Evolutionary conservation across 495 filamentous ascomycete genomes (phyloP), one percentile per base, ranked within the genome.

Genomic region (Aspergillus diversus): DNA sequence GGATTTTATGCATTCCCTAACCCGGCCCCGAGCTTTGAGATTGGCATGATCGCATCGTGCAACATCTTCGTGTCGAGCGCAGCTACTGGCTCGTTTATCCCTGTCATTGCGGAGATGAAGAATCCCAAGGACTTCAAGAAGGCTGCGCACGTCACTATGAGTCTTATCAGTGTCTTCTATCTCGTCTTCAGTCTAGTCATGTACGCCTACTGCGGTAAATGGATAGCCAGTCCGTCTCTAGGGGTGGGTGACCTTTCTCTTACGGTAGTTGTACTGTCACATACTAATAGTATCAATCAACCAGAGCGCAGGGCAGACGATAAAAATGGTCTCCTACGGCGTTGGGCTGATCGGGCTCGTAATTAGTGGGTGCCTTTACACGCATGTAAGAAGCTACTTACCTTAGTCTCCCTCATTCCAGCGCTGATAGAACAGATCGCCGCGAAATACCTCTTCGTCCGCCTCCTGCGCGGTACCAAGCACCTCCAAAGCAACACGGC

Each of bases 41-140:
- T 66, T 0, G 80, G 75, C 1, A 80, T 81, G 56, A 75, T 75
- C 0, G 75, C 77, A 2, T 70, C 75, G 0, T 63, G 71, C 2
- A 81, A 76, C 0, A 80, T 83, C 21, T 81, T 80, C 63, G 69
- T 77, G 35, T 73, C 80, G 27, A 73, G 69, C 59, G 81, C 89
- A 73, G 78, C 87, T 57, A 83, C 90, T 71, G 78, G 88, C 65
- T 84, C 89, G 63, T 89, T 91, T 71, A 84, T 93, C 69, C 83
- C 80, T 49, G 89, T 93, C 69, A 90, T 90, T 67, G 85, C 87
- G 39, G 91, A 94, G 72, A 88, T 93, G 83, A 84, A 86, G 65
- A 84, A 83, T 0, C 89, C 90, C 1, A 73, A 73, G 53, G 84
- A 90, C 66, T 91, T 84, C 67, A 78, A 78, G 42, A 89, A 89